Conservation (phyloP, 2,329 filamentous ascomycete genomes). For the Paraconiothyrium sp. region DNA sequence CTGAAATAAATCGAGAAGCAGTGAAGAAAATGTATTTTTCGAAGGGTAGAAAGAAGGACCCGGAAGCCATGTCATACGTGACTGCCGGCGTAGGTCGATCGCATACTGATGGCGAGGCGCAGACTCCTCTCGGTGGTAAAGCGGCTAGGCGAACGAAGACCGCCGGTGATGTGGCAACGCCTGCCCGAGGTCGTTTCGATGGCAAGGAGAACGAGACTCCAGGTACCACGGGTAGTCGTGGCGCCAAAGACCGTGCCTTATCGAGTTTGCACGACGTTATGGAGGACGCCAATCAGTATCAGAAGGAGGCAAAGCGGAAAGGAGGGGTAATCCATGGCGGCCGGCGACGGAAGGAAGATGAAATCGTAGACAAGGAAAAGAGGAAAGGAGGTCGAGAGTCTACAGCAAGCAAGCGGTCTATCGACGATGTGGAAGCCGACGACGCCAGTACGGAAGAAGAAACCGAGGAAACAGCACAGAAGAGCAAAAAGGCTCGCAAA, state of each 20-base stretch:
- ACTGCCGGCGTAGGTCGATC: slow-evolving; percentile 27
- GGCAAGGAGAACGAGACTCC: slow-evolving; percentile 89
- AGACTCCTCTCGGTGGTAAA: slow-evolving; percentile 37
- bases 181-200: slow-evolving; percentile 52
- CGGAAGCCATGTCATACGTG: slow-evolving; percentile 30
- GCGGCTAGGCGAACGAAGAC: slow-evolving; percentile 34
- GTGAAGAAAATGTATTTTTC: slow-evolving; percentile 74
- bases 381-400: slow-evolving; percentile 45
- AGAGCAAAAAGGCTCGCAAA: slow-evolving; percentile 65
- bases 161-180: slow-evolving; percentile 58
- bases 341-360: slow-evolving; percentile 49
- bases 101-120: slow-evolving; percentile 32
- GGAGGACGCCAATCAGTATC: slow-evolving; percentile 86
- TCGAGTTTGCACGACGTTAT: slow-evolving; percentile 79
- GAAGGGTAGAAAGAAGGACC: slow-evolving; percentile 37
- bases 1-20: slow-evolving; percentile 76
- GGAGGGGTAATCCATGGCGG: slow-evolving; percentile 70
- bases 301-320: slow-evolving; percentile 89
- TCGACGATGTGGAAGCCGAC: slow-evolving; percentile 55
- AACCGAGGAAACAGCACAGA: slow-evolving; percentile 67
- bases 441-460: slow-evolving; percentile 55
- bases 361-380: slow-evolving; percentile 49
- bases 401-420: slow-evolving; percentile 55
- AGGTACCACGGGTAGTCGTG: slow-evolving; percentile 77
- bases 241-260: slow-evolving; percentile 87